Evolutionary conservation across 2,329 filamentous ascomycete species (phyloP), one percentile per base, ranked within the genome.

Genomic region (Aspergillus arachidicola): DNA sequence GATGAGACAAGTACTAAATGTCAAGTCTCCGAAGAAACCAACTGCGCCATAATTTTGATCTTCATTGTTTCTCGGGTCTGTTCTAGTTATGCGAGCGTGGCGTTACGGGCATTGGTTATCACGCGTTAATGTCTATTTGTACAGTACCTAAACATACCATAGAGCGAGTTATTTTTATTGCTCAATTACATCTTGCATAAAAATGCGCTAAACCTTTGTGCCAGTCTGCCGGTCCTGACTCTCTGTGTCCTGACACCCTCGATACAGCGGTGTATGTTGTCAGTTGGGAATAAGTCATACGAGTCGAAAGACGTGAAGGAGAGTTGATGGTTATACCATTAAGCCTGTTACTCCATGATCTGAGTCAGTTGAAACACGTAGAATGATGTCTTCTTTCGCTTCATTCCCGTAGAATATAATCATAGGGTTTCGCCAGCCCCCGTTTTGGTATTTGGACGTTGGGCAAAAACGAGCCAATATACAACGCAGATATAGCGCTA

Each of bases 1-100:
- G 62, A 89, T 93, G 62, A 91, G 91, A 82, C 91, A 89, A 72
- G 77, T 91, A 54, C 88, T 93, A 71, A 88, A 90, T 65, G 83
- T 86, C 6, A 92, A 91, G 75, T 84, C 83, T 1, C 80, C 82
- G 10, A 87, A 82, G 72, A 75, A 72, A 72, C 73, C 71, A 43
- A 61, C 56, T 26, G 19, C 45, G 16, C 51, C 67, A 32, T 69
- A 57, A 67, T 57, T 21, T 43, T 30, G 58, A 57, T 36, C 51
- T 59, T 21, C 38, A n/a, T 36, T 50, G 10, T 16, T 45, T 54
- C 56, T 41, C n/a, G 21, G n/a, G 23, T 28, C 12, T 34, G 45
- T 19, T 36, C 58, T 53, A 34, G 12, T 38, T 51, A 57, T 64
- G 23, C 23, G 30, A 69, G 66, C 68, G 63, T 59, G 66, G 68